Evolutionary conservation across 169 alveolate species (phyloP).

Genomic region (Hepatocystis sp.): DNA sequence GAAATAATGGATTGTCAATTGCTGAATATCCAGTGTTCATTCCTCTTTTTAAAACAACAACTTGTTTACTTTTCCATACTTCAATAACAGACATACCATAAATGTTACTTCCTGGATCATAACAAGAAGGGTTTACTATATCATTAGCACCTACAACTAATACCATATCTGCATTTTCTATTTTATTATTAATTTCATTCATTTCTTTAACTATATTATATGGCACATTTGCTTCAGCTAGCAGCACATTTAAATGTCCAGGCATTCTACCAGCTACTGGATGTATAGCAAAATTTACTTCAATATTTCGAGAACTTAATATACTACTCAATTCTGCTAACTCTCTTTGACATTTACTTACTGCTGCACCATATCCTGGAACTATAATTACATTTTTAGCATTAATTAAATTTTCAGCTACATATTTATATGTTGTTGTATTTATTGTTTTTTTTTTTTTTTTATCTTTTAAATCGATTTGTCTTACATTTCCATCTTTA

Average conservation of each 20-base stretch:
- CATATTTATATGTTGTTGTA: conserved; percentile 84
- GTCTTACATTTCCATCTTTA: too few relatives aligned
- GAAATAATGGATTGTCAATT: conserved; percentile 94
- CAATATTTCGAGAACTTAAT: conserved; percentile 85
- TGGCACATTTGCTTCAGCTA: conserved; percentile 97
- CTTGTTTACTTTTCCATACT: conserved; percentile 94
- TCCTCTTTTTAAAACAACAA: conserved; percentile 92
- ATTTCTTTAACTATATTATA: conserved; percentile 94
- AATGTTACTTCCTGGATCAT: conserved; percentile 90
- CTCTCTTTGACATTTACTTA: conserved; percentile 89
- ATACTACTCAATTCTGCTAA: conserved; percentile 86
- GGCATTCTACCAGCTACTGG: conserved; percentile 99
- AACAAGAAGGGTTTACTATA: conserved; percentile 94
- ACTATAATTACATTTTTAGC: conserved; percentile 91
- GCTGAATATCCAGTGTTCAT: conserved; percentile 96
- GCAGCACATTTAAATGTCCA: conserved; percentile 96
- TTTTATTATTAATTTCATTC: conserved; percentile 93
- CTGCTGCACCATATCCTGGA: conserved; percentile 98
- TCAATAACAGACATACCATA: conserved; percentile 97
- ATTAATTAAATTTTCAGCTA: conserved; percentile 89
- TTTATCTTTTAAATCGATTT: too few relatives aligned
- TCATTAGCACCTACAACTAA: conserved; percentile 97
- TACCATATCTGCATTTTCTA: conserved; percentile 88
- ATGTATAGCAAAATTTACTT: conserved; percentile 95
- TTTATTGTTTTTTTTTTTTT: conserved; percentile 85